Conservation (phyloP, 768 basidiomycete genomes). For the Panaeolus cyanescens region DNA sequence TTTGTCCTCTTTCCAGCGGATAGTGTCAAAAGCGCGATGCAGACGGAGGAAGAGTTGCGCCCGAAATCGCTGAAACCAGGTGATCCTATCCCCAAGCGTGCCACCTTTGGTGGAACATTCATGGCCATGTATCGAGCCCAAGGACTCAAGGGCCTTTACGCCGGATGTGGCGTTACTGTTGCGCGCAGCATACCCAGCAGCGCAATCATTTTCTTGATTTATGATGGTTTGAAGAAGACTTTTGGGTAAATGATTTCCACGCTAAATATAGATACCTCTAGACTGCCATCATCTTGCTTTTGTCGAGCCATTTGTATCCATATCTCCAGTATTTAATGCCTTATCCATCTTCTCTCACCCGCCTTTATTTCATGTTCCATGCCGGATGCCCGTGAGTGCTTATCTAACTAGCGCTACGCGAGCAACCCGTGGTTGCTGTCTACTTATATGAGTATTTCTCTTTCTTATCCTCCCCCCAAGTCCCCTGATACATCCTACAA, state of each 20-base stretch:
- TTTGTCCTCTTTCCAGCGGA: constrained; percentile 88
- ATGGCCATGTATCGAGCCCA: constrained; percentile 71
- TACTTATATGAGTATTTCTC: not conserved
- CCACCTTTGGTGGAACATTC: constrained; percentile 59
- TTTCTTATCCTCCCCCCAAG: not conserved
- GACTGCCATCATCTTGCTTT: not conserved
- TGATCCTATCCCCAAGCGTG: constrained; percentile 8
- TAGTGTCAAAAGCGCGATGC: constrained; percentile 88
- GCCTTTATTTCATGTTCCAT: not conserved
- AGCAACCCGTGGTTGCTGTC: not conserved
- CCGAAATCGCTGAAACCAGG: constrained; percentile 25
- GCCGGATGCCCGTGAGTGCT: not conserved
- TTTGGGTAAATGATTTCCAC: constrained; percentile 29
- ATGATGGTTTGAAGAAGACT: constrained; percentile 63
- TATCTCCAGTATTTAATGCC: not conserved
- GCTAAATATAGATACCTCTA: not conserved
- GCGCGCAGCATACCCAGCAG: constrained; percentile 82
- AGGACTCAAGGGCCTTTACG: constrained; percentile 80
- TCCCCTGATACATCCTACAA: not conserved
- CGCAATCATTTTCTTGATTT: constrained; percentile 88
- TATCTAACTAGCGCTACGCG: not conserved
- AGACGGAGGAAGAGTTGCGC: constrained; percentile 85
- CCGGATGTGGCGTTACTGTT: constrained; percentile 88
- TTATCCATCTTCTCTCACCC: not conserved
- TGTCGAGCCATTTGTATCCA: not conserved